Base-by-base conservation (phyloP, 306 rosid species). In the Pyrus pyrifolia region DNA sequence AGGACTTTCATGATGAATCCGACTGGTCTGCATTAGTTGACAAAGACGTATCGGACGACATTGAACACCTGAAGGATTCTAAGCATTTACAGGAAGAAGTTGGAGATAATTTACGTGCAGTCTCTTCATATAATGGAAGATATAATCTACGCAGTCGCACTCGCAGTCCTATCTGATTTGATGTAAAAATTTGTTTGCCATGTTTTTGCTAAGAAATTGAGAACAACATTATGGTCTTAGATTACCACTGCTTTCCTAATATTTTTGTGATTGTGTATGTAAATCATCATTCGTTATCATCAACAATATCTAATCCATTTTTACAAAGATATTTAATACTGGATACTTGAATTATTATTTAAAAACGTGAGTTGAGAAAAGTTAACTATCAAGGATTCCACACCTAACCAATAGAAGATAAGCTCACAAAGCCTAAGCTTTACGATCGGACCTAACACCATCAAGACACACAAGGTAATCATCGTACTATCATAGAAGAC, bases 61-160 rank as follows among this genome's bases (percentile, higher is more conserved):
- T 49, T n/a, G 79, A 74, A 33, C 19, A 80, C 59, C 30, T 74
- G 3, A 35, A 49, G 69, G 76, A 60, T 3, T 15, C 35, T 29
- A 9, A 29, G 22, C 23, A 73, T 45, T 23, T 67, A 68, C 86
- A 81, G 27, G 88, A 83, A 71, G 88, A 82, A 80, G 85, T 84
- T 63, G 87, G 75, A 74, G 88, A 93, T 75, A 87, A 82, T 76
- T 85, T 87, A 25, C 81, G 79, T 62, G 53, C 78, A 22, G 15
- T 61, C 49, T 45, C 88, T 53, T 17, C 78, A 7, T 51, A 33
- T 64, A 22, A 67, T 68, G 81, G 78, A 70, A 76, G 66, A 66
- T 90, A 93, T 67, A 87, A 89, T 87, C 82, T 93, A 23, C 94
- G 93, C 30, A 45, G 55, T 9, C 82, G 91, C 35, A 33, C 21